Evolutionary conservation across 139 green algal species (phyloP).

Genomic region (Spirogloea muscicola): DNA sequence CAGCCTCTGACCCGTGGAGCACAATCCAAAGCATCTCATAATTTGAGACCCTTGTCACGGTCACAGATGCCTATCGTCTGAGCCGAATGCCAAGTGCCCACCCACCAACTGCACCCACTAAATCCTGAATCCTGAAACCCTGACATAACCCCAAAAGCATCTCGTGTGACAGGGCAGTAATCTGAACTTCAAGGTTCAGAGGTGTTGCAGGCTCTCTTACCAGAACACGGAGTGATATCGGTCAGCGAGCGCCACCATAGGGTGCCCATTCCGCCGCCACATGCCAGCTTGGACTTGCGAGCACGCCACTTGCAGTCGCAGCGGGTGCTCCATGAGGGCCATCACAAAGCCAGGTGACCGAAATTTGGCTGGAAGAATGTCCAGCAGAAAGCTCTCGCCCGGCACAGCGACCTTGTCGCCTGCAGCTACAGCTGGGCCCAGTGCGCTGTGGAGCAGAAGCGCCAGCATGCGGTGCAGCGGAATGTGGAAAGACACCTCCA

Average conservation of each 20-base stretch:
- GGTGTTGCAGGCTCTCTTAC: no score
- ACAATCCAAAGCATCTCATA: no score
- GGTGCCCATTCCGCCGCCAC: conserved; percentile 42
- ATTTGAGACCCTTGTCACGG: no score
- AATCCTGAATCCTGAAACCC: no score
- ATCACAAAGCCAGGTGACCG: not conserved
- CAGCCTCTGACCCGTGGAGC: no score
- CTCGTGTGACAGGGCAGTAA: no score
- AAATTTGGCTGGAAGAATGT: conserved; percentile 1
- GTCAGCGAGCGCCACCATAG: conserved; percentile 11
- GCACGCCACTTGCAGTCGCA: conserved; percentile 37
- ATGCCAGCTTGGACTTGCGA: conserved; percentile 43
- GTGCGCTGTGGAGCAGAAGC: conserved; percentile 14
- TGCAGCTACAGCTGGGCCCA: conserved; percentile 1
- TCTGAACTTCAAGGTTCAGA: no score
- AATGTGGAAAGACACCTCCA: conserved; percentile 49
- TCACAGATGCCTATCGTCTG: no score
- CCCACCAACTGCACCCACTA: no score
- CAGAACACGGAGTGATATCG: conserved; percentile 44
- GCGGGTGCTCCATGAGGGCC: conserved; percentile 24
- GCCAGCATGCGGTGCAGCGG: conserved; percentile 41
- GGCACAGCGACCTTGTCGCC: not conserved
- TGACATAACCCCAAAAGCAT: no score
- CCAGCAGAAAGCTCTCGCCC: not conserved
- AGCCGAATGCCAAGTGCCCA: no score